Conservation (phyloP, 2,329 filamentous ascomycete species). For the Akanthomyces muscarius region DNA sequence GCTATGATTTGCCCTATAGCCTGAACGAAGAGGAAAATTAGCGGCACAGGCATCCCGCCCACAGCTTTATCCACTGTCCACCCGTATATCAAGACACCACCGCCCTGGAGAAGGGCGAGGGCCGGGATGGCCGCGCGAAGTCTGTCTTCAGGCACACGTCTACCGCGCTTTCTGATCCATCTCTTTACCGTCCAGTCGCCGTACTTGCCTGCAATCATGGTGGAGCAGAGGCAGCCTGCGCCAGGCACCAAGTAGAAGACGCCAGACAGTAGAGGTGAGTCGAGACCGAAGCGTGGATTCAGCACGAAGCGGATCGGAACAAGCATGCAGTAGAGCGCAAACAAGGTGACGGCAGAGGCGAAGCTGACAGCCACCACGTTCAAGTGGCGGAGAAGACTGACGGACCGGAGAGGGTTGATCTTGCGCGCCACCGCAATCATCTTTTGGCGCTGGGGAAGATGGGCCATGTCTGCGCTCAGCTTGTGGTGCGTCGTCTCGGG, state of each 20-base stretch:
- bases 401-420: conserved; percentile 62
- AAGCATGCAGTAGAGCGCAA: conserved; percentile 63
- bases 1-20: conserved; percentile 72
- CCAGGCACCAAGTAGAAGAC: conserved; percentile 74
- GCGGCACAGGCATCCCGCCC: conserved; percentile 56
- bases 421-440: conserved; percentile 54
- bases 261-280: conserved; percentile 61
- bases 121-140: conserved; percentile 56
- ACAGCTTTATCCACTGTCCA: conserved; percentile 47
- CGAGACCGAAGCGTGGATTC: conserved; percentile 68
- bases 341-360: conserved; percentile 61
- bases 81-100: conserved; percentile 60
- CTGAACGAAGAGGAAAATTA: conserved; percentile 70
- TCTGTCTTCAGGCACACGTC: conserved; percentile 64
- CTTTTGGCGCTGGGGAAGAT: conserved; percentile 47
- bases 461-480: conserved; percentile 57
- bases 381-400: conserved; percentile 62
- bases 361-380: conserved; percentile 60
- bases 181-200: conserved; percentile 63
- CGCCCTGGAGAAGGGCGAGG: conserved; percentile 54
- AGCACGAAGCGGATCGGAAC: conserved; percentile 69
- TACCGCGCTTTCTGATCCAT: conserved; percentile 58
- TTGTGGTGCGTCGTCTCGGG: conserved; percentile 69
- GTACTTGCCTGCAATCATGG: conserved; percentile 67
- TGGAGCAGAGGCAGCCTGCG: conserved; percentile 64